Base-by-base conservation (phyloP, 495 filamentous ascomycete species). In the Cercophora scortea region DNA sequence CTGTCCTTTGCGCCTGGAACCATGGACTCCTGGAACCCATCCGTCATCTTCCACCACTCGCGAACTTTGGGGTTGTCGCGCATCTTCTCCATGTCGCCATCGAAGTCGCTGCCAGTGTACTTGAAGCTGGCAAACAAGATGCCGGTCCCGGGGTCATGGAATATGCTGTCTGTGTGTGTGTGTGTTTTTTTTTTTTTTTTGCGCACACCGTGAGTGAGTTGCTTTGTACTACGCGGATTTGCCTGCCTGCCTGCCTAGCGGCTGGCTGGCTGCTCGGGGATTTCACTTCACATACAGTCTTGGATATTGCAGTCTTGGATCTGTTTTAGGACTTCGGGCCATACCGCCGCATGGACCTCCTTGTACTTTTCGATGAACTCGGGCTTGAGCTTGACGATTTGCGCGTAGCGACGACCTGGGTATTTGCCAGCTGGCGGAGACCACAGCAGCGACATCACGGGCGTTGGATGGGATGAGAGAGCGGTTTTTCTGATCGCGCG, bases 1-100 rank as follows among this genome's bases (percentile, higher is more conserved):
- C 82, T 86, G 35, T 72, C 71, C 55, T 75, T 78, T 8, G 86
- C 85, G 1, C 84, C 85, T 0, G 75, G 70, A 33, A 87, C 79
- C 17, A 83, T 70, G 47, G 69, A 70, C 67, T 74, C 79, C 68
- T 90, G 86, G 71, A 83, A 84, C 13, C 71, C 69, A 68, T 90
- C 86, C 17, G 87, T 89, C 79, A 90, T 83, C 33, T 71, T 71
- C 86, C 87, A 90, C 87, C 86, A 90, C 63, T 87, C 82, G 41
- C 79, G 75, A 16, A 89, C 83, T 55, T 84, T 86, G 2, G 79
- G 75, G 59, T 87, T 85, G 18, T 75, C 78, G 6, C 72, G 67
- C 86, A 89, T 89, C 46, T 70, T 71, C 67, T 77, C 72, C 86
- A 89, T 89, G 68, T 89, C 86, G 1, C 67, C 80, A 1, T 77